Evolutionary conservation across 192 early-diverging fungal genomes (phyloP).

Genomic region (Linnemannia hyalina): DNA sequence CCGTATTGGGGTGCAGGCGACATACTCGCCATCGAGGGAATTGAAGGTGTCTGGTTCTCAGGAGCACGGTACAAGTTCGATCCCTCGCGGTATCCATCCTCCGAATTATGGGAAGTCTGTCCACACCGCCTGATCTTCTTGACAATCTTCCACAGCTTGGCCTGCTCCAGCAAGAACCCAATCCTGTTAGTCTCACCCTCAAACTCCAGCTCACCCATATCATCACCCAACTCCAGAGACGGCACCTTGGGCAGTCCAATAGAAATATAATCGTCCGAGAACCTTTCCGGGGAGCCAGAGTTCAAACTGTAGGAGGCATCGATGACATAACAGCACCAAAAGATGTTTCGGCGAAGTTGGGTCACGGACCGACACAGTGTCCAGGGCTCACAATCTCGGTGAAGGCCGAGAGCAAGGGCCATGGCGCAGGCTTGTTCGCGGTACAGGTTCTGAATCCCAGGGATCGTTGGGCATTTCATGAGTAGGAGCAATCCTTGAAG

Average conservation of each 20-base stretch:
- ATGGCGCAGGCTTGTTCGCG: conserved; percentile 56
- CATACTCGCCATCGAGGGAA: not conserved
- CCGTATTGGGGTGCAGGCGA: conserved; percentile 5
- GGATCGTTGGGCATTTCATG: conserved; percentile 50
- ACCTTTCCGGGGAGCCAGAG: conserved; percentile 43
- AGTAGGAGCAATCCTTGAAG: conserved; percentile 43
- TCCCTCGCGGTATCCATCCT: conserved; percentile 28
- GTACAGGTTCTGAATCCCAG: conserved; percentile 50
- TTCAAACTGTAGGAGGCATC: conserved; percentile 51
- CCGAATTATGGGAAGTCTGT: conserved; percentile 35
- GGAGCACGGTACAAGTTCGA: conserved; percentile 23
- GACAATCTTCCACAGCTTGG: conserved; percentile 57
- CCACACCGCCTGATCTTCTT: conserved; percentile 56
- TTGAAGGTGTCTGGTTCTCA: not conserved
- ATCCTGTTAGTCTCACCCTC: conserved; percentile 41
- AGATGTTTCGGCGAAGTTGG: conserved; percentile 52
- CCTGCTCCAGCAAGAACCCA: conserved; percentile 53
- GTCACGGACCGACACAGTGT: conserved; percentile 47
- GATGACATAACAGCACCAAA: conserved; percentile 54
- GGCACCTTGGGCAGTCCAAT: conserved; percentile 33
- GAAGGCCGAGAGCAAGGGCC: conserved; percentile 47
- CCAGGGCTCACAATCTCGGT: conserved; percentile 52
- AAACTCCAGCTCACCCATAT: conserved; percentile 42
- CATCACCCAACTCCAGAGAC: conserved; percentile 38
- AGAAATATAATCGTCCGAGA: conserved; percentile 52